These are phyloP conservation scores for Alloteropsis semialata DNA, from an alignment of 176 grass and related monocot species.

Conservation along the genomic window DNA sequence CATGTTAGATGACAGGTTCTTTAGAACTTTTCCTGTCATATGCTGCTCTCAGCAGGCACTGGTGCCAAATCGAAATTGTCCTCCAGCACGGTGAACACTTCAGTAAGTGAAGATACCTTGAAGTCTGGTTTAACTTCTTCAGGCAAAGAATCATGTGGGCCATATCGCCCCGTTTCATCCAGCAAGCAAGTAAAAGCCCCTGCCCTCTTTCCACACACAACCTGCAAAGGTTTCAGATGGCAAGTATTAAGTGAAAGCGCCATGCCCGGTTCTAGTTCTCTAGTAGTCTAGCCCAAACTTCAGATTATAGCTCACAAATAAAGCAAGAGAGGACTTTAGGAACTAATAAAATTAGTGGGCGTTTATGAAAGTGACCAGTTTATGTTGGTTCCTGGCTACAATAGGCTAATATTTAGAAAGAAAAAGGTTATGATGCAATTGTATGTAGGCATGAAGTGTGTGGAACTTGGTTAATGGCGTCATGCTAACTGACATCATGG, in stretches of 20 bases:
- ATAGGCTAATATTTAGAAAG: not conserved
- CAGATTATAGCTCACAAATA: not conserved
- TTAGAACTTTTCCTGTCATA: slow-evolving; percentile 17
- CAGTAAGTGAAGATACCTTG: slow-evolving; percentile 64
- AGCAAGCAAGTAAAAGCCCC: slow-evolving; percentile 94
- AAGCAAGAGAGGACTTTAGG: not conserved
- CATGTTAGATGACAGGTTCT: not conserved
- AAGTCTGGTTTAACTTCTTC: slow-evolving; percentile 78
- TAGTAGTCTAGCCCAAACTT: not conserved
- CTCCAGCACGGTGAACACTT: slow-evolving; percentile 57
- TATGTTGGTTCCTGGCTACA: not conserved
- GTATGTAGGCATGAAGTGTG: not conserved
- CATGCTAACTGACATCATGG: not conserved
- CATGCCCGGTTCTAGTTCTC: not conserved
- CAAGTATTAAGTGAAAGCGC: not conserved
- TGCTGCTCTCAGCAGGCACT: slow-evolving; percentile 30
- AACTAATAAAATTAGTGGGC: not conserved
- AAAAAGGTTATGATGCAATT: not conserved
- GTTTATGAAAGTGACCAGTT: not conserved
- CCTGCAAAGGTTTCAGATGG: slow-evolving; percentile 19
- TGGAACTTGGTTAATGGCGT: not conserved
- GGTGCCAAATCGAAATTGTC: slow-evolving; percentile 62
- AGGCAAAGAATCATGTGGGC: slow-evolving; percentile 39
- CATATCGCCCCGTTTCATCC: slow-evolving; percentile 74
- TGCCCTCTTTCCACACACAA: slow-evolving; percentile 85